These are phyloP conservation scores for Chlorella ohadii DNA, from an alignment of 139 green algal species.

Conservation along the genomic window DNA sequence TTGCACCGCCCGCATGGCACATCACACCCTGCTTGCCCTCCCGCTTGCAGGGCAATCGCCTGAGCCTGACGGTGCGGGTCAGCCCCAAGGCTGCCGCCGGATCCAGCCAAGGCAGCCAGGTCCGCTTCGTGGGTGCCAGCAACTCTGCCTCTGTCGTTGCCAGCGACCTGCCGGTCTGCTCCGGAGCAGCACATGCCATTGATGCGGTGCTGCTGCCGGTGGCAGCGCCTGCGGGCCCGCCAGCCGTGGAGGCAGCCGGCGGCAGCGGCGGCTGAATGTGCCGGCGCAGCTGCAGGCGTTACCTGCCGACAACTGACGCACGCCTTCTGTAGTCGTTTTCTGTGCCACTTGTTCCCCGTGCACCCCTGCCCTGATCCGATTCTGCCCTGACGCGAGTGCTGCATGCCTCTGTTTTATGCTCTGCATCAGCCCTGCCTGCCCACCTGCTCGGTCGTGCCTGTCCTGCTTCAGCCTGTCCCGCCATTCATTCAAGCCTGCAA, in stretches of 20 bases:
- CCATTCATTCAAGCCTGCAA: too few species aligned
- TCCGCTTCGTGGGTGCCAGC: background rate
- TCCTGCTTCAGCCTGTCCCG: too few species aligned
- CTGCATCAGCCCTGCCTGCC: too few species aligned
- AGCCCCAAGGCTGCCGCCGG: background rate
- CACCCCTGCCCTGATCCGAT: too few species aligned
- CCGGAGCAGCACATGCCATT: background rate
- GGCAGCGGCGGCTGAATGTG: background rate
- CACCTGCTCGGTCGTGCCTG: too few species aligned
- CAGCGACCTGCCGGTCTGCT: background rate
- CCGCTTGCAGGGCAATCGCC: background rate
- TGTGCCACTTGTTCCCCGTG: too few species aligned
- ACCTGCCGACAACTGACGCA: too few species aligned
- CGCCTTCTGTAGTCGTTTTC: too few species aligned
- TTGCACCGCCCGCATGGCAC: too few species aligned
- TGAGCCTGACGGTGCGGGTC: background rate
- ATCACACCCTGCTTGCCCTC: background rate
- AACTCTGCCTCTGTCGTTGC: background rate
- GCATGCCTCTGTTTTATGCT: too few species aligned
- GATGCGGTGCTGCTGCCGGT: conserved; percentile 2
- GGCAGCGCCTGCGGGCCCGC: background rate
- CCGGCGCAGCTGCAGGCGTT: too few species aligned
- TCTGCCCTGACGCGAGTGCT: too few species aligned
- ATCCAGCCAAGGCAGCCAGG: background rate
- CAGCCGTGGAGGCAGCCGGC: background rate